Evolutionary conservation across 2,329 filamentous ascomycete genomes (phyloP), one percentile per base, ranked within the genome.

Genomic region (Teratosphaeria epicoccoides): DNA sequence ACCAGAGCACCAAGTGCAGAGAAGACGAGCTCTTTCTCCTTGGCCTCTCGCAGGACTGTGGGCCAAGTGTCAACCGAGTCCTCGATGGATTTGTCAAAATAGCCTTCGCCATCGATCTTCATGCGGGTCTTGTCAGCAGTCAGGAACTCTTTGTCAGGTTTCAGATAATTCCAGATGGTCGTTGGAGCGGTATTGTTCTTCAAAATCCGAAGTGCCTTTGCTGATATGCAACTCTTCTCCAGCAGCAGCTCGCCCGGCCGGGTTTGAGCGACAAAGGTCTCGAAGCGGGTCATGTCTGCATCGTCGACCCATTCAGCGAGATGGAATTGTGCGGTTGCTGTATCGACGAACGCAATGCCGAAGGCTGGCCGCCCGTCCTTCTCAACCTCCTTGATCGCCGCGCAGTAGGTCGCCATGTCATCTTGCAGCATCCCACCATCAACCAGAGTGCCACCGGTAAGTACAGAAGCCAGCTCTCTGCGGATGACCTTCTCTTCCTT

Each of bases 401-500:
- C 88, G 66, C 93, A 98, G 69, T 88, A 97, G 0, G 89, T 95
- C 1, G 93, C 88, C 85, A 95, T 95, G 68, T 98, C 93, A 64
- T 95, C 88, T 67, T 97, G 91, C 40, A 98, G 80, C 93, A 98
- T 98, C 59, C 87, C 84, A 14, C 88, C 90, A 55, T 98, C 93
- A 4, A 98, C 91, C 1, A 98, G 79, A 0, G 93, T 98, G 26
- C 93, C 93, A 6, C 84, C 83, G 0, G 93, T 98, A 24, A 98
- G 76, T 11, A 98, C 88, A 61, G 88, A 93, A 1, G 90, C 84
- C 29, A 98, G 76, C 68, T 98, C 89, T 66, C 93, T 82, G 46
- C 83, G 84, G 61, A 98, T 98, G 61, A 98, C 83, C 69, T 97
- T 96, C 68, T 96, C 90, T 28, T 84, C 85, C 68, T 79, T 75